Evolutionary conservation across 352 stramenopile species (phyloP).

Genomic region (Globisporangium cederbergense): DNA sequence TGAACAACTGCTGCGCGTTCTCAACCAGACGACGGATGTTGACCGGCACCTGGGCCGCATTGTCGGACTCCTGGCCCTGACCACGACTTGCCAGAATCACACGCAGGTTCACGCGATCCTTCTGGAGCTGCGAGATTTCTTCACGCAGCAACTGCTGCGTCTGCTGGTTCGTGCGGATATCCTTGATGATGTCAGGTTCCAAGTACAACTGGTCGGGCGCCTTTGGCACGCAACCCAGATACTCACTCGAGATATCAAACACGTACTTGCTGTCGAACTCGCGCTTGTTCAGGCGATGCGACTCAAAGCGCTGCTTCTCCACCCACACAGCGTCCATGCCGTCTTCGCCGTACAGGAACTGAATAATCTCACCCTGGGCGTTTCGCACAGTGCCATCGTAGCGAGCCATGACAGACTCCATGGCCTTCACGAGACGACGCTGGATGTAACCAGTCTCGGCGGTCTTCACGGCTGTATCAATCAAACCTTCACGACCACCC

Average conservation of each 20-base stretch:
- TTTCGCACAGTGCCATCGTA: conserved; percentile 99
- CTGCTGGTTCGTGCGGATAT: conserved; percentile 92
- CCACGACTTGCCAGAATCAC: conserved; percentile 95
- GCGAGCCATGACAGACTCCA: conserved; percentile 98
- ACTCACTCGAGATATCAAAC: conserved; percentile 90
- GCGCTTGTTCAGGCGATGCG: conserved; percentile 85
- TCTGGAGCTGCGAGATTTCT: conserved; percentile 92
- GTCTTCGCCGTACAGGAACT: conserved; percentile 95
- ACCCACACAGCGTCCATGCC: conserved; percentile 99
- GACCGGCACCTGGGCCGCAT: conserved; percentile 88
- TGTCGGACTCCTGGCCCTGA: conserved; percentile 91
- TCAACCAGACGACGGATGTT: conserved; percentile 95
- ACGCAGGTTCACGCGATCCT: conserved; percentile 93
- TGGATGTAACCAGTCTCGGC: conserved; percentile 99
- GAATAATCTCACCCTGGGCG: conserved; percentile 81
- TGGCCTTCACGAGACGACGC: conserved; percentile 98
- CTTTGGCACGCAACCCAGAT: conserved; percentile 89
- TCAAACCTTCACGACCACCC: conserved; percentile 98
- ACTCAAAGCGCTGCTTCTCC: conserved; percentile 96
- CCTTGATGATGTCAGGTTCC: conserved; percentile 83
- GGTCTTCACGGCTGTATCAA: conserved; percentile 99
- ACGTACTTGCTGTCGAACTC: conserved; percentile 94
- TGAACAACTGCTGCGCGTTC: conserved; percentile 94
- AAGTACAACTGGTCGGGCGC: conserved; percentile 84
- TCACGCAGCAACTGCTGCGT: conserved; percentile 92